Conservation (phyloP, 306 rosid genomes). For the Astragalus glycyphyllos region DNA sequence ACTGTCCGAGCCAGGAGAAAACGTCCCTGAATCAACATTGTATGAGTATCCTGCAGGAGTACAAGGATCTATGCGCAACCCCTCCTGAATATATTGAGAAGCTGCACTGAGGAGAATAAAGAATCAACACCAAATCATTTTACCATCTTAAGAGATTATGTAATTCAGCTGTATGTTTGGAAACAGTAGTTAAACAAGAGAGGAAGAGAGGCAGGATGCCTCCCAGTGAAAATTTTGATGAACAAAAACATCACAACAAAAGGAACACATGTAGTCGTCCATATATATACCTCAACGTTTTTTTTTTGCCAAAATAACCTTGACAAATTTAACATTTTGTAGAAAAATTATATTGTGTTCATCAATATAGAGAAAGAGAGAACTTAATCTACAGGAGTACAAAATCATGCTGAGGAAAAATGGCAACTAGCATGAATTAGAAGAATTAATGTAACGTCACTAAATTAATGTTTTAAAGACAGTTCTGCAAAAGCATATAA, state of each 20-base stretch:
- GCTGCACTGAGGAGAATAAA: conserved; percentile 62
- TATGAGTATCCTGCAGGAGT: conserved; percentile 79
- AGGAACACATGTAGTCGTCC: conserved; percentile 3
- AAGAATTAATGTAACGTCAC: not conserved
- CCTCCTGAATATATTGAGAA: conserved; percentile 59
- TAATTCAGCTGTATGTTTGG: conserved; percentile 1
- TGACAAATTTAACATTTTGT: conserved; percentile 24
- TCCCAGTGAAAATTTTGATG: conserved; percentile 16
- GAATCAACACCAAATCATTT: conserved; percentile 44
- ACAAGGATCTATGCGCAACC: conserved; percentile 75
- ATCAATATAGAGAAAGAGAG: not conserved
- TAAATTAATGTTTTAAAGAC: not conserved
- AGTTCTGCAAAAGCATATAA: conserved; percentile 4
- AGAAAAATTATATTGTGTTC: not conserved
- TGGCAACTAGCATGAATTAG: not conserved
- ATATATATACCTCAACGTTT: not conserved
- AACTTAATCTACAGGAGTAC: conserved; percentile 1
- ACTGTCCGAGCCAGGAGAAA: conserved; percentile 57
- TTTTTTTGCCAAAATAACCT: not conserved
- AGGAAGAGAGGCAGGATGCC: conserved; percentile 5
- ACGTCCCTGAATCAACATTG: conserved; percentile 52
- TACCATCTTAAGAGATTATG: conserved; percentile 10
- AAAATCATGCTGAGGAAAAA: conserved; percentile 17
- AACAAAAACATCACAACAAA: not conserved
- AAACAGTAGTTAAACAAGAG: conserved; percentile 20